Evolutionary conservation across 306 rosid species (phyloP).

Genomic region (Medicago lupulina): DNA sequence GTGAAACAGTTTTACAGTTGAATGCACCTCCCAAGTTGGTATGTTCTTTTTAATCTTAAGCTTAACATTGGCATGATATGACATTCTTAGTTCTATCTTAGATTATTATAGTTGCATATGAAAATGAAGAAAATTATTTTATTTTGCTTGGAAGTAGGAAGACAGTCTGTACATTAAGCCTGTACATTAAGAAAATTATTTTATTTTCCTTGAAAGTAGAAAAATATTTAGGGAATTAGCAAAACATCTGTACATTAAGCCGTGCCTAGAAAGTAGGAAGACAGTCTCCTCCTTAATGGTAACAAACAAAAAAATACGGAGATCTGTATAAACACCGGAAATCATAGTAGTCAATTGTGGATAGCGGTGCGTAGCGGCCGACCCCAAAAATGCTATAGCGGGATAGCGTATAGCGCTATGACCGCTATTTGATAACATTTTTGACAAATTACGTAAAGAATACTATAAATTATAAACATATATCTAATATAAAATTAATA

Average conservation of each 20-base stretch:
- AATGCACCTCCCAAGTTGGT: conserved; percentile 81
- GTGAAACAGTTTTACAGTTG: conserved; percentile 79
- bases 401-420: too few relatives aligned
- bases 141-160: background rate
- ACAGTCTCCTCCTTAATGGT: background rate
- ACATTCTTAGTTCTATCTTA: conserved; percentile 33
- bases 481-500: too few relatives aligned
- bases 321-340: background rate
- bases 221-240: background rate
- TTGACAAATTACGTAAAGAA: too few relatives aligned
- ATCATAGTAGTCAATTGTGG: too few relatives aligned
- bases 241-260: background rate
- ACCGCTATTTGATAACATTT: too few relatives aligned
- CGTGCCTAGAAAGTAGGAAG: background rate
- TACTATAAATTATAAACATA: too few relatives aligned
- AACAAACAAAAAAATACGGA: background rate
- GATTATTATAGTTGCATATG: conserved; percentile 21
- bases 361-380: too few relatives aligned
- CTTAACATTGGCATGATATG: conserved; percentile 27
- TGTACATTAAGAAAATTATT: background rate
- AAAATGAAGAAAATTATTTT: conserved; percentile 6
- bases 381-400: too few relatives aligned
- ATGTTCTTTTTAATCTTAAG: conserved; percentile 42
- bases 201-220: background rate
- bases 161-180: background rate